Conservation (phyloP, 306 rosid genomes). For the Inga laurina region DNA sequence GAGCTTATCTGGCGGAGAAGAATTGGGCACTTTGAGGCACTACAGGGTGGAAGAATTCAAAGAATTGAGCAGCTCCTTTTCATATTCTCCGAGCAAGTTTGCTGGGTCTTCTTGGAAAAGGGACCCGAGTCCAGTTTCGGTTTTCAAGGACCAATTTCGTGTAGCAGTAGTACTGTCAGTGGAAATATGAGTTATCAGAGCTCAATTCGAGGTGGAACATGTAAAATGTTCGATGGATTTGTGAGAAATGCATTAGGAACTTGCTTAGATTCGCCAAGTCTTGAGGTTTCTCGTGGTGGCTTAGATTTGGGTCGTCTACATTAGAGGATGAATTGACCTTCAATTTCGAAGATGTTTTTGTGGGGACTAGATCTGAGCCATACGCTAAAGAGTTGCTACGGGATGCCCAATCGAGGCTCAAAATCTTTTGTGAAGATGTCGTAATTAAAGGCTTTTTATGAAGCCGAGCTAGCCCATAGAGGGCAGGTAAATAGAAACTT, state of each 20-base stretch:
- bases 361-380: conserved; percentile 59
- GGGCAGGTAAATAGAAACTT: conserved; percentile 70
- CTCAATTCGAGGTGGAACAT: conserved; percentile 46
- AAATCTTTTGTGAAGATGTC: conserved; percentile 77
- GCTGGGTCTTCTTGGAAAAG: conserved; percentile 59
- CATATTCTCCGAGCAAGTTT: conserved; percentile 66
- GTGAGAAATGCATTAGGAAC: conserved; percentile 82
- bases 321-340: conserved; percentile 82
- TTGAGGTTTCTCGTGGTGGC: conserved; percentile 37
- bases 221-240: conserved; percentile 76
- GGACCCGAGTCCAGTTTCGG: conserved; percentile 92
- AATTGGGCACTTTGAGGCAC: not conserved
- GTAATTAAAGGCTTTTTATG: conserved; percentile 87
- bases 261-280: conserved; percentile 62
- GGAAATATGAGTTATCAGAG: conserved; percentile 45
- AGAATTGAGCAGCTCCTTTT: conserved; percentile 73
- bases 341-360: conserved; percentile 66
- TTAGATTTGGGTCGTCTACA: conserved; percentile 43
- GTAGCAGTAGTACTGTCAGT: conserved; percentile 53
- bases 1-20: too few relatives aligned
- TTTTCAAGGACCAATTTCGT: conserved; percentile 89
- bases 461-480: conserved; percentile 94
- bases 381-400: conserved; percentile 76
- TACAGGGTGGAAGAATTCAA: conserved; percentile 65
- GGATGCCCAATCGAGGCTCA: conserved; percentile 79